phyloP scores from a whole-genome alignment of 768 basidiomycete species.

The Boletus bicolor region DNA sequence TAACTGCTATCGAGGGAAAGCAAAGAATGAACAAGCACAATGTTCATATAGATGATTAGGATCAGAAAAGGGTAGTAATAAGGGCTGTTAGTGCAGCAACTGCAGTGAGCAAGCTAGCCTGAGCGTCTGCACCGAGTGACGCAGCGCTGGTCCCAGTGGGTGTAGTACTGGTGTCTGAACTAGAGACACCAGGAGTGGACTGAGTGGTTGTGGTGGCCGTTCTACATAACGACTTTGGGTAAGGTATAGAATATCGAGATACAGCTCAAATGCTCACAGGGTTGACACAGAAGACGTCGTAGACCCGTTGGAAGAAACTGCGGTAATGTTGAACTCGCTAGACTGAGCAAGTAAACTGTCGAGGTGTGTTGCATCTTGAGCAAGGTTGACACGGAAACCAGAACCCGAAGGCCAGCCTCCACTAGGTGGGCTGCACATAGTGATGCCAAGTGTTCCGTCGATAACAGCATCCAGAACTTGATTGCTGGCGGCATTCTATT shows the following conservation, averaged over 20 bases:
- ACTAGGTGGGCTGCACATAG: slow-evolving; percentile 51
- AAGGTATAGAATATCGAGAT: neutral
- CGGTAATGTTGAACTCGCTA: slow-evolving; percentile 50
- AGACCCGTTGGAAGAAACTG: slow-evolving; percentile 14
- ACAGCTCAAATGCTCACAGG: slow-evolving; percentile 14
- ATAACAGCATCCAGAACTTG: slow-evolving; percentile 58
- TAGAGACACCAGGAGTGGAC: slow-evolving; percentile 22
- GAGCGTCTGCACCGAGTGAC: slow-evolving; percentile 24
- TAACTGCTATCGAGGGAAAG: neutral
- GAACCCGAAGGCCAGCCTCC: slow-evolving; percentile 63
- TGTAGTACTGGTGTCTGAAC: slow-evolving; percentile 26
- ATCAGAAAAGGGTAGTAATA: slow-evolving; percentile 24
- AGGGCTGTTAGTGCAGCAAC: slow-evolving; percentile 37
- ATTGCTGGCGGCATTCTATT: slow-evolving; percentile 35
- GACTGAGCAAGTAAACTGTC: slow-evolving; percentile 71
- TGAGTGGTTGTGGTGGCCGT: slow-evolving; percentile 3
- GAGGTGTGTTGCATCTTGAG: slow-evolving; percentile 44
- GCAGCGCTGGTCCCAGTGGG: slow-evolving; percentile 34
- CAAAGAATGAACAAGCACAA: neutral
- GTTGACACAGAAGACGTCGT: slow-evolving; percentile 11
- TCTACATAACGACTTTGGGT: slow-evolving; percentile 8
- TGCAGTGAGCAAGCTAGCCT: slow-evolving; percentile 33
- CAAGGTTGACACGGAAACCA: slow-evolving; percentile 72
- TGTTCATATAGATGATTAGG: neutral
- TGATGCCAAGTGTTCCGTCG: slow-evolving; percentile 41